These are phyloP conservation scores for Chalciporus sphaerocephalus DNA, from an alignment of 768 basidiomycete genomes.

Conservation along the genomic window DNA sequence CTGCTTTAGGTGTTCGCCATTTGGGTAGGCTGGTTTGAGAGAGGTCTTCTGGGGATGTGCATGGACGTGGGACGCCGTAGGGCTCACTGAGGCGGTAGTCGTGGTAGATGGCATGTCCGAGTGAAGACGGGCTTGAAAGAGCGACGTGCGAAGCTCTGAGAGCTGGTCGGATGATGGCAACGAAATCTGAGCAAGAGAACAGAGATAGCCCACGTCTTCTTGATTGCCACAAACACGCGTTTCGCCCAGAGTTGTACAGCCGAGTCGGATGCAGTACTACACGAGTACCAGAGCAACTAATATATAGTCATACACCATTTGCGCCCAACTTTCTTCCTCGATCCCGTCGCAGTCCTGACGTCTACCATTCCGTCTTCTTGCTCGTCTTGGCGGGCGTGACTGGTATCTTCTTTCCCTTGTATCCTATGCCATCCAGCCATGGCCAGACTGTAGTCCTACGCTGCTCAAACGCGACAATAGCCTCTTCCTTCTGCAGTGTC, in stretches of 20 bases:
- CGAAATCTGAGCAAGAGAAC: neutral
- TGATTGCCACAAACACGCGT: conserved; percentile 4
- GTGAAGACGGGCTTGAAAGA: conserved; percentile 2
- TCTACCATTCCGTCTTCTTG: conserved; percentile 71
- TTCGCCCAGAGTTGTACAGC: no score
- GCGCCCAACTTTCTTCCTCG: neutral
- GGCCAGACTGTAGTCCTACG: conserved; percentile 79
- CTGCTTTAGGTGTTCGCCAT: conserved; percentile 11
- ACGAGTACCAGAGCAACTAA: neutral
- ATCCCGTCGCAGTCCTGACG: neutral
- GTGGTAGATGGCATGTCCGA: conserved; percentile 16
- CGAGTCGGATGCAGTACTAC: conserved; percentile 20
- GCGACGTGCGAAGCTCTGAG: neutral
- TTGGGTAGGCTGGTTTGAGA: conserved; percentile 9
- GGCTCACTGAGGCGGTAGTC: conserved; percentile 6
- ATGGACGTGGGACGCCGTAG: conserved; percentile 11
- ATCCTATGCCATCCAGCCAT: conserved; percentile 96
- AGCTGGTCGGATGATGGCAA: conserved; percentile 1
- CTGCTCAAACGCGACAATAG: conserved; percentile 79
- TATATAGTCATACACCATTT: no score
- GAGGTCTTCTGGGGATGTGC: conserved; percentile 12
- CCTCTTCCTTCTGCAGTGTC: conserved; percentile 73
- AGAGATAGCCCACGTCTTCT: neutral
- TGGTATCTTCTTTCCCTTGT: conserved; percentile 74
- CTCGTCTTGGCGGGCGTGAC: conserved; percentile 37